phyloP scores from a whole-genome alignment of 2,329 filamentous ascomycete species.

The Cryphonectria nitschkei region DNA sequence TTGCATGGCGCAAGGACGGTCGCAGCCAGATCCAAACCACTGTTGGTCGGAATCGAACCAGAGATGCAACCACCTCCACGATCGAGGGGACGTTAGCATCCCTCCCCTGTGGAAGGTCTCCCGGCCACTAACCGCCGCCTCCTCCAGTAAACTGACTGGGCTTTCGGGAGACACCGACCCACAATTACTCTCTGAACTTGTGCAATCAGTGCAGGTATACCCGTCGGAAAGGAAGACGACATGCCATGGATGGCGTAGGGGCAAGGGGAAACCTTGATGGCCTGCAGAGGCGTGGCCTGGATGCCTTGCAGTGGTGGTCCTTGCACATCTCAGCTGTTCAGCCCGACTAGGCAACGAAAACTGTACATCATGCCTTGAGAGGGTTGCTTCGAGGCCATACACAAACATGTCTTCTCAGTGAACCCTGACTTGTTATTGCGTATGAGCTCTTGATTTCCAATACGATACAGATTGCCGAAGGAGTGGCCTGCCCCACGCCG shows the following conservation, averaged over 20 bases:
- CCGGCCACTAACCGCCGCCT: background rate
- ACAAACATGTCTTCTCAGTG: background rate
- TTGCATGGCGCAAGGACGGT: background rate
- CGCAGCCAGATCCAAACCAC: background rate
- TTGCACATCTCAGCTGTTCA: background rate
- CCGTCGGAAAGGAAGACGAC: background rate
- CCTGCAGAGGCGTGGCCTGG: background rate
- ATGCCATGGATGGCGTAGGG: background rate
- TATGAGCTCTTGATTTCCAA: background rate
- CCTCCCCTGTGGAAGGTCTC: background rate
- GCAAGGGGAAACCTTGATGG: background rate
- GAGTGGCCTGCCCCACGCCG: background rate
- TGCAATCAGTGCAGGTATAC: background rate
- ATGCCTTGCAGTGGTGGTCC: background rate
- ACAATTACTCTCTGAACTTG: background rate
- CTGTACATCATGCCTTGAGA: background rate
- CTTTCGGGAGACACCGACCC: background rate
- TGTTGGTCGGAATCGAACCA: background rate
- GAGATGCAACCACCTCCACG: background rate
- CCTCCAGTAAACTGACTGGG: background rate
- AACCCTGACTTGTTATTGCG: background rate
- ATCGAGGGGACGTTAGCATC: background rate
- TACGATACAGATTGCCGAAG: conserved; percentile 3
- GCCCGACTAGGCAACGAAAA: too few relatives aligned
- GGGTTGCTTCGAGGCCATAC: background rate